Evolutionary conservation across 2,329 filamentous ascomycete species (phyloP).

Genomic region (Dactylellina cionopaga): DNA sequence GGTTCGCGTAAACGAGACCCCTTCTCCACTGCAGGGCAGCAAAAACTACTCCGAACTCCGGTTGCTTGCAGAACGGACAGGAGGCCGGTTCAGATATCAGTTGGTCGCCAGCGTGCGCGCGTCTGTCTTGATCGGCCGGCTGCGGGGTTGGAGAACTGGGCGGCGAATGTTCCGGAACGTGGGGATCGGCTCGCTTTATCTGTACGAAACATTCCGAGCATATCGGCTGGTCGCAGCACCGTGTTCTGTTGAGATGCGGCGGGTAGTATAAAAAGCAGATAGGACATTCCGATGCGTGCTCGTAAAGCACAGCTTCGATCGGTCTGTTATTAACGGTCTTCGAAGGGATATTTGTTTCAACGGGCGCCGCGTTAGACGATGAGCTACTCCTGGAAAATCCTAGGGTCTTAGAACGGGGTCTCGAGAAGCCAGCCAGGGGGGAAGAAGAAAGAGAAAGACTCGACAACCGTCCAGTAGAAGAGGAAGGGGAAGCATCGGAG

Average conservation of each 20-base stretch:
- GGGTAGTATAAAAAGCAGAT: slow-evolving; percentile 98
- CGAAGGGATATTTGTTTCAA: slow-evolving; percentile 56
- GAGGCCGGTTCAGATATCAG: slow-evolving; percentile 89
- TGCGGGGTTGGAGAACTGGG: slow-evolving; percentile 60
- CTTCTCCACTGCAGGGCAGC: slow-evolving; percentile 86
- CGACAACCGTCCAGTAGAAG: slow-evolving; percentile 63
- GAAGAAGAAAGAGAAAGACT: slow-evolving; percentile 64
- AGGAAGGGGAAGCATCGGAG: slow-evolving; percentile 74
- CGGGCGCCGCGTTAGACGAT: slow-evolving; percentile 52
- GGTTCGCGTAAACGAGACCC: slow-evolving; percentile 83
- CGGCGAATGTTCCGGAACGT: slow-evolving; percentile 77
- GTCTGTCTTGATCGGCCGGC: slow-evolving; percentile 60
- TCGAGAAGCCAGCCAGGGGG: slow-evolving; percentile 65
- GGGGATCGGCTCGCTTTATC: slow-evolving; percentile 92
- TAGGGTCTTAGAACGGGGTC: slow-evolving; percentile 86
- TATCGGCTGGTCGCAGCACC: slow-evolving; percentile 94
- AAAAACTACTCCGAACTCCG: slow-evolving; percentile 97
- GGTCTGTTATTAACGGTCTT: slow-evolving; percentile 79
- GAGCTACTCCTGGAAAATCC: slow-evolving; percentile 71
- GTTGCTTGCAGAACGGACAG: slow-evolving; percentile 93
- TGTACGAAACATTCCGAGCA: slow-evolving; percentile 99
- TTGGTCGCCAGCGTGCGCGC: slow-evolving; percentile 65
- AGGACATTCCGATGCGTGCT: slow-evolving; percentile 87
- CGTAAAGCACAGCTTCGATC: slow-evolving; percentile 92
- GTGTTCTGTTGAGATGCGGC: slow-evolving; percentile 89